phyloP scores from a whole-genome alignment of 345 rosid species.

The Clausena lansium region DNA sequence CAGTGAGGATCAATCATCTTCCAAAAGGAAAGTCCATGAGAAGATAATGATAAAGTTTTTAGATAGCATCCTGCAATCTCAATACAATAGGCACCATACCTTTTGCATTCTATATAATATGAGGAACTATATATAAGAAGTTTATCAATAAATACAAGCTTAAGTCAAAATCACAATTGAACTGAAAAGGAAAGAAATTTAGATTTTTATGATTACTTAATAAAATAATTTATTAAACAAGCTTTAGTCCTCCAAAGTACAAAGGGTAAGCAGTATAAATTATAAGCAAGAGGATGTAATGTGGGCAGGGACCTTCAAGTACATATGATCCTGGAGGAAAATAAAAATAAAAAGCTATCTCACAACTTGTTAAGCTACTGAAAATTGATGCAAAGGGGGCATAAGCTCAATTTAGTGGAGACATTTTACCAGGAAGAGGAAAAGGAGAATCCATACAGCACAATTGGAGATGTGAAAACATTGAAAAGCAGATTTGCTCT shows the following conservation, averaged over 20 bases:
- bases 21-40: not conserved
- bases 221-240: not conserved
- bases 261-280: not conserved
- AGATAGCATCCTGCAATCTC: not conserved
- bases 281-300: not conserved
- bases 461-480: not conserved
- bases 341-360: not conserved
- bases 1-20: not conserved
- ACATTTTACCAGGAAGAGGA: not conserved
- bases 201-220: not conserved
- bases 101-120: not conserved
- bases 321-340: not conserved
- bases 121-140: not conserved
- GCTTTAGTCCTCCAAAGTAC: not conserved
- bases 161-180: not conserved
- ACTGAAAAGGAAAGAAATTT: not conserved
- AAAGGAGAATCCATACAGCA: not conserved
- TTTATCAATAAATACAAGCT: not conserved
- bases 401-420: not conserved
- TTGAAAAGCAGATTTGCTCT: not conserved
- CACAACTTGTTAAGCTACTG: not conserved
- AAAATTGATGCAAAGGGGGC: not conserved
- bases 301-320: not conserved
- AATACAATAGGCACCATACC: not conserved
- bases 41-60: not conserved